These are phyloP conservation scores for Remersonia thermophila DNA, from an alignment of 2,329 filamentous ascomycete species.

Conservation along the genomic window DNA sequence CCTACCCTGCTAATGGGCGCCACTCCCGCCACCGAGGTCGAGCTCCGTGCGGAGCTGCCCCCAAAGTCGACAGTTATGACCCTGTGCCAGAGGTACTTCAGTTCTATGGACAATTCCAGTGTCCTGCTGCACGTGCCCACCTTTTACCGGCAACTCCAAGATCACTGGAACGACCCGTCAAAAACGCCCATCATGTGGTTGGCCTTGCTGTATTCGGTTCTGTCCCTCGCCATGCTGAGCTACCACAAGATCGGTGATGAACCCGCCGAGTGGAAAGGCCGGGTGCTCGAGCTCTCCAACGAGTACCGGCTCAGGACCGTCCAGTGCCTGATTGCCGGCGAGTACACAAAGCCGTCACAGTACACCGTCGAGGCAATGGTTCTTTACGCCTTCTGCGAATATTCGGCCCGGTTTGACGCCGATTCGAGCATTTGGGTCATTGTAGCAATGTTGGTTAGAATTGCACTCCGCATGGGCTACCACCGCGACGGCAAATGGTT, in stretches of 20 bases:
- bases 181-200: conserved; percentile 69
- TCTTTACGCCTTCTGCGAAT: conserved; percentile 65
- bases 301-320: conserved; percentile 62
- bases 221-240: conserved; percentile 66
- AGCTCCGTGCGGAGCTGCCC: conserved; percentile 70
- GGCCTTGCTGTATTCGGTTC: conserved; percentile 61
- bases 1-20: conserved; percentile 71
- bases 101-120: conserved; percentile 59
- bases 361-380: conserved; percentile 70
- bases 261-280: conserved; percentile 64
- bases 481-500: conserved; percentile 70
- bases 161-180: conserved; percentile 58
- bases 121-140: conserved; percentile 73
- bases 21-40: conserved; percentile 56
- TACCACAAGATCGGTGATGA: conserved; percentile 72
- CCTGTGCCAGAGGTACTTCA: conserved; percentile 81
- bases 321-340: conserved; percentile 62
- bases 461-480: conserved; percentile 60
- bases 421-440: conserved; percentile 55
- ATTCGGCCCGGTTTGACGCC: conserved; percentile 59
- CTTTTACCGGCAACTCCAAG: conserved; percentile 60
- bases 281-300: conserved; percentile 44
- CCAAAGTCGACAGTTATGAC: conserved; percentile 72
- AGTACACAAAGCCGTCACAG: conserved; percentile 63
- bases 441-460: conserved; percentile 40